Conservation (phyloP, 2,329 filamentous ascomycete genomes). For the Ophiostoma australiae region DNA sequence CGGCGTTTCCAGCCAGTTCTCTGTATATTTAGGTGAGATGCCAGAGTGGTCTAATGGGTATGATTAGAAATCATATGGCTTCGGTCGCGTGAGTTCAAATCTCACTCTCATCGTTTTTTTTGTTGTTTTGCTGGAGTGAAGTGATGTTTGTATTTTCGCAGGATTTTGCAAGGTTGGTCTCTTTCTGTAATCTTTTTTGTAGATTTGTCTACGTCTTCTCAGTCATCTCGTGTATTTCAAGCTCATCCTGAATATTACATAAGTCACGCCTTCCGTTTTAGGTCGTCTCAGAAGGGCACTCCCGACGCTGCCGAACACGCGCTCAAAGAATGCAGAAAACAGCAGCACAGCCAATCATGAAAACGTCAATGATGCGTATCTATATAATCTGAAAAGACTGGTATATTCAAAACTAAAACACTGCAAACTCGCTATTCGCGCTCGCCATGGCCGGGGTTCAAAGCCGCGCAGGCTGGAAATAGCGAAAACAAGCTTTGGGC, state of each 20-base stretch:
- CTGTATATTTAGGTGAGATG: conserved; percentile 4
- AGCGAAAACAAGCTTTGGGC: background rate
- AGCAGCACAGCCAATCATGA: background rate
- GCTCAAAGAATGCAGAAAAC: background rate
- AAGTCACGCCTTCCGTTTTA: background rate
- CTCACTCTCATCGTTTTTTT: conserved; percentile 11
- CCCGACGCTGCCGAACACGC: background rate
- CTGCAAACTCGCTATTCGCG: background rate
- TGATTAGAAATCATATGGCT: conserved; percentile 18
- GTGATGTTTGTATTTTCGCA: background rate
- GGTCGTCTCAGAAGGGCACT: background rate
- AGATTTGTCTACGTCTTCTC: background rate
- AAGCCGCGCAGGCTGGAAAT: background rate
- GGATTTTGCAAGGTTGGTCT: background rate
- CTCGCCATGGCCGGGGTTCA: background rate
- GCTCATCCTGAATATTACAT: background rate
- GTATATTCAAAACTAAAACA: background rate
- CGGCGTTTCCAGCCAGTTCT: conserved; percentile 5
- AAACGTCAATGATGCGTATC: background rate
- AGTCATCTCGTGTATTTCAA: background rate
- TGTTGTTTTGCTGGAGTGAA: background rate
- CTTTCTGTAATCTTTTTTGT: background rate
- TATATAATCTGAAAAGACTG: background rate
- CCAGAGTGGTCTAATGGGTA: conserved; percentile 17
- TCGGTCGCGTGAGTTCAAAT: conserved; percentile 17